Percentiles rank a stretch among this genome's conserved stretches.
phyloP scores from a whole-genome alignment of 345 rosid genomes.

The Viola odorata region DNA sequence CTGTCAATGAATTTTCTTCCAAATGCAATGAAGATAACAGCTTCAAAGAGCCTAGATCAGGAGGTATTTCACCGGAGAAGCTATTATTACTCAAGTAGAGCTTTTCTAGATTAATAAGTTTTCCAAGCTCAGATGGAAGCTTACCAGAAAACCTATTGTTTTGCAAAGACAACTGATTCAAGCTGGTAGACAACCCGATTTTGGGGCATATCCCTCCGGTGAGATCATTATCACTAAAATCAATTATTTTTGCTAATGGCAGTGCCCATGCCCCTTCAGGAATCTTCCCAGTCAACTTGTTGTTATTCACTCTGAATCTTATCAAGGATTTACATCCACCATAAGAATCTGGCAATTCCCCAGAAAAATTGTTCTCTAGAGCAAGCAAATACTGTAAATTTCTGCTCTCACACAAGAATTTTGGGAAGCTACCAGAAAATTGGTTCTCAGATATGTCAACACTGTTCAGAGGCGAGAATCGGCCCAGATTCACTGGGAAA shows the following conservation, averaged over 20 bases:
- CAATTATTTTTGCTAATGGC: conserved; percentile 53
- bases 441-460: conserved; percentile 81
- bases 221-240: conserved; percentile 62
- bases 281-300: conserved; percentile 54
- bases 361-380: conserved; percentile 55
- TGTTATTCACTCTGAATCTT: conserved; percentile 60
- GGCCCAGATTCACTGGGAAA: conserved; percentile 61
- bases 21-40: conserved; percentile 65
- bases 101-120: conserved; percentile 46
- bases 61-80: conserved; percentile 56
- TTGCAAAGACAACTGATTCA: conserved; percentile 48
- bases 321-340: conserved; percentile 50
- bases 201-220: conserved; percentile 49
- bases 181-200: conserved; percentile 40
- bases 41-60: conserved; percentile 42
- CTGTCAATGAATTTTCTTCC: conserved; percentile 57
- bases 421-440: conserved; percentile 69
- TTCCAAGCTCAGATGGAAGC: conserved; percentile 62
- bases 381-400: conserved; percentile 51
- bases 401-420: conserved; percentile 50
- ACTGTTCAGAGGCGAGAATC: conserved; percentile 47
- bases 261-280: conserved; percentile 60
- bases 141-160: conserved; percentile 66
- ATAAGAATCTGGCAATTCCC: conserved; percentile 59
- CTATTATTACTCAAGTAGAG: conserved; percentile 49